Percentiles rank a stretch among this genome's conserved stretches.
Evolutionary conservation across 2,329 filamentous ascomycete genomes (phyloP).

Genomic region (Aureobasidium sp.): DNA sequence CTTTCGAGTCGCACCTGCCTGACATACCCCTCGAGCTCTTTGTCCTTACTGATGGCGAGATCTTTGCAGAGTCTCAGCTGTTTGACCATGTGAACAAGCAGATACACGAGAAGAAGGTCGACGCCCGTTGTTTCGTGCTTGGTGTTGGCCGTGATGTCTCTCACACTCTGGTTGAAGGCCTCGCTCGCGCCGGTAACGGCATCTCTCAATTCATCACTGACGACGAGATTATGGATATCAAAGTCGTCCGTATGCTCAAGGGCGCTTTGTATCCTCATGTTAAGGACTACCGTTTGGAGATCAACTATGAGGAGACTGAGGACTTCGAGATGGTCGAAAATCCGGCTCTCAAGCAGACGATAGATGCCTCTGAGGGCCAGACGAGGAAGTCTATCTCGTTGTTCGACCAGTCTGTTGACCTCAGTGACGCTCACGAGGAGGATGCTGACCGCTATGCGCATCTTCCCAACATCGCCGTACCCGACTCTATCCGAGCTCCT

Average conservation of each 20-base stretch:
- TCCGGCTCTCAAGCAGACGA: neutral
- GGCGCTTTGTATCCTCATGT: slow-evolving; percentile 61
- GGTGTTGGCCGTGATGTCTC: slow-evolving; percentile 51
- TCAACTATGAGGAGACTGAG: slow-evolving; percentile 49
- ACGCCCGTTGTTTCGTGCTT: slow-evolving; percentile 50
- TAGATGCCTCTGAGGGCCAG: neutral
- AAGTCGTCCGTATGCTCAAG: slow-evolving; percentile 68
- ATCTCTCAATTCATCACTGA: slow-evolving; percentile 55
- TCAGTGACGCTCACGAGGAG: slow-evolving; percentile 31
- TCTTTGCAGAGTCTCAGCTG: slow-evolving; percentile 43
- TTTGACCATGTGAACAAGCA: slow-evolving; percentile 44
- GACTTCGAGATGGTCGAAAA: slow-evolving; percentile 59
- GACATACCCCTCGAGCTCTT: slow-evolving; percentile 48
- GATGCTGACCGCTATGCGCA: slow-evolving; percentile 39
- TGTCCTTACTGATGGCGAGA: slow-evolving; percentile 51
- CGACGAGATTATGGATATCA: slow-evolving; percentile 60
- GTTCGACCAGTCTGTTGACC: slow-evolving; percentile 47
- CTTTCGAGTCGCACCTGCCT: slow-evolving; percentile 40
- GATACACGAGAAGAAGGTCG: slow-evolving; percentile 34
- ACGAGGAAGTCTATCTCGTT: slow-evolving; percentile 47
- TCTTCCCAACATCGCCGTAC: slow-evolving; percentile 47
- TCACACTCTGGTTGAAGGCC: slow-evolving; percentile 51
- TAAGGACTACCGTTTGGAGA: slow-evolving; percentile 55
- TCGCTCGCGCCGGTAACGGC: slow-evolving; percentile 52
- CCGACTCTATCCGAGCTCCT: slow-evolving; percentile 59